phyloP scores from a whole-genome alignment of 306 rosid genomes.

The Biancaea sappan region DNA sequence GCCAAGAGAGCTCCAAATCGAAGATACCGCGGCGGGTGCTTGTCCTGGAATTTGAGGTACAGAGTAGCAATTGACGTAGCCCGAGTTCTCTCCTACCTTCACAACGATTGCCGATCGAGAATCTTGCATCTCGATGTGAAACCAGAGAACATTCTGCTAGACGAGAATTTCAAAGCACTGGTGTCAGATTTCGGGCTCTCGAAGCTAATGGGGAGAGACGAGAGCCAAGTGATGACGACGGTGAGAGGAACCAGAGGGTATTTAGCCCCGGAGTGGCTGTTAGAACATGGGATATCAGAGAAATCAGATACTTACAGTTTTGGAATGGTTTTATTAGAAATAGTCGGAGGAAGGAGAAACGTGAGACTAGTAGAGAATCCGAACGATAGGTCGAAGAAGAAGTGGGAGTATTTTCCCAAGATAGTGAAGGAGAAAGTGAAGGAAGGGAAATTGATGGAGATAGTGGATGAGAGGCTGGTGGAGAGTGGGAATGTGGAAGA shows the following conservation, averaged over 20 bases:
- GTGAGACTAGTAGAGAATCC: constrained; percentile 47
- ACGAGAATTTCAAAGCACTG: constrained; percentile 62
- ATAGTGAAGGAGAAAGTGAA: constrained; percentile 66
- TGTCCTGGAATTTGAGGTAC: constrained; percentile 72
- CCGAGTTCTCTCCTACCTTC: constrained; percentile 72
- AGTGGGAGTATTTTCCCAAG: constrained; percentile 70
- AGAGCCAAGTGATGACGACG: constrained; percentile 66
- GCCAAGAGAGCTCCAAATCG: neutral
- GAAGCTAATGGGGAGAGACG: constrained; percentile 72
- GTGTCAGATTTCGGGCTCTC: constrained; percentile 86
- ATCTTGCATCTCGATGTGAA: constrained; percentile 86
- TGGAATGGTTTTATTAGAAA: constrained; percentile 92
- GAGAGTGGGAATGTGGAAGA: constrained; percentile 55
- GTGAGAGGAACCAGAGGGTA: constrained; percentile 89
- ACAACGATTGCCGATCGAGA: constrained; percentile 81
- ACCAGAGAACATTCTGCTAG: constrained; percentile 87
- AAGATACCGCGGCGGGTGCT: constrained; percentile 51
- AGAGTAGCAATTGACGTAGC: constrained; percentile 81
- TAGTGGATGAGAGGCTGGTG: constrained; percentile 60
- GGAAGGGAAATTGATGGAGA: constrained; percentile 74
- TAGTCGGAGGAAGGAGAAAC: constrained; percentile 82
- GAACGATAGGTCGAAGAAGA: constrained; percentile 38
- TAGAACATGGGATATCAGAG: constrained; percentile 81
- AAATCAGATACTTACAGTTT: constrained; percentile 80
- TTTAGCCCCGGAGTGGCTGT: constrained; percentile 91